Base-by-base conservation (phyloP, 139 green algal species). In the Pseudopediastrum boryanum region DNA sequence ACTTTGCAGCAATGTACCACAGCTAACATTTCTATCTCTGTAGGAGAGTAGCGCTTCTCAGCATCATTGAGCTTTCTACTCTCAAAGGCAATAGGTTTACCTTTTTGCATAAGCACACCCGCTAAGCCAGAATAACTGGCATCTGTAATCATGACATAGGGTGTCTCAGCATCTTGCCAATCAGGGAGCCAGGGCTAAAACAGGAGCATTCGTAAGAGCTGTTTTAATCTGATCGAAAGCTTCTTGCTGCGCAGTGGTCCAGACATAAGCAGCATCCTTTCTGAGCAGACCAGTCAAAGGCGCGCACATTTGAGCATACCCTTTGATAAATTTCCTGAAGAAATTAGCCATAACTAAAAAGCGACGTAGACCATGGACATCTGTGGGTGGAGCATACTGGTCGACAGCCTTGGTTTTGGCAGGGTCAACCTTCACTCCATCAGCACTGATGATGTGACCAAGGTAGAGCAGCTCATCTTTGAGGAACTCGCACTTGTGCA, bases 311-410 rank as follows among this genome's bases (percentile, higher is more conserved):
- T 46, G 23, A 3, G 73, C 52, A 44, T 83, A 92, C 12, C 70
- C n/a, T 1, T 71, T n/a, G 19, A 92, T 80, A 62, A 87, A 90
- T 16, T 71, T 65, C 1, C 86, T 42, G 54, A 85, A 93, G 52
- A 81, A 93, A n/a, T 83, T 86, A 1, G 85, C 75, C 3, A 90
- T 51, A 21, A 88, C 88, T 3, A 93, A 43, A 67, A 94, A 93
- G 13, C 44, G 63, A 3, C 48, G 61, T 3, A 92, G 9, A 2
- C 86, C 77, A 16, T 44, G 81, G 0, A 75, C 36, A 36, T 67
- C 80, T 7, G 25, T 51, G 21, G 84, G 87, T 29, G n/a, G n/a
- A 19, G 84, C 50, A 69, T 75, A 92, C 12, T 89, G 29, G 9
- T 31, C 6, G 3, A 94, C 77, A 27, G 67, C 76, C n/a, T 68